Evolutionary conservation across 2,329 filamentous ascomycete species (phyloP).

Genomic region (Colletotrichum tanaceti): DNA sequence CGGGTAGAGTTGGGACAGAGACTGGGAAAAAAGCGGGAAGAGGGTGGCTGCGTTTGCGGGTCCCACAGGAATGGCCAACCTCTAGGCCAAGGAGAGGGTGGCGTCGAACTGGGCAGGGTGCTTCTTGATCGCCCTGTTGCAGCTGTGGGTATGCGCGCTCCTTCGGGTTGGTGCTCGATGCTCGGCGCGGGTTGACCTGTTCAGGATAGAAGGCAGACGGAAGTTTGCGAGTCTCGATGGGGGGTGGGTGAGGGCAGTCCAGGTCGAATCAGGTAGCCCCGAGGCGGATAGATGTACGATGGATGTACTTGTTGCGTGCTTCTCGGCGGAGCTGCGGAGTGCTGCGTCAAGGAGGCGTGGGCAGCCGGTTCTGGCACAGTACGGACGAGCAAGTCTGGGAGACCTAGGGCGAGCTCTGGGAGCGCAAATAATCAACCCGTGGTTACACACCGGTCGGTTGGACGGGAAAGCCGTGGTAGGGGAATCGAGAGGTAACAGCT

Average conservation of each 20-base stretch:
- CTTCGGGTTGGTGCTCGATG: slow-evolving; percentile 37
- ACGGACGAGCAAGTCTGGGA: slow-evolving; percentile 23
- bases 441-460: slow-evolving; percentile 42
- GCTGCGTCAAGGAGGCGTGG: slow-evolving; percentile 33
- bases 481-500: slow-evolving; percentile 44
- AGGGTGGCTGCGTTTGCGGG: slow-evolving; percentile 53
- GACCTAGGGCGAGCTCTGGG: slow-evolving; percentile 36
- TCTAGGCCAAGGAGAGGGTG: slow-evolving; percentile 34
- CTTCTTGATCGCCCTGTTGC: slow-evolving; percentile 41
- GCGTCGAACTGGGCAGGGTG: slow-evolving; percentile 32
- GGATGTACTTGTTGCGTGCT: slow-evolving; percentile 27
- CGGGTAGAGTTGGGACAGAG: slow-evolving; percentile 43
- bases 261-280: slow-evolving; percentile 35
- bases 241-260: slow-evolving; percentile 22
- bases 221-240: slow-evolving; percentile 32
- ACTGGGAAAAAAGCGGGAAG: slow-evolving; percentile 45
- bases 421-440: slow-evolving; percentile 27
- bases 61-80: slow-evolving; percentile 47
- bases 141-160: slow-evolving; percentile 40
- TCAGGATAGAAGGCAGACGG: slow-evolving; percentile 17
- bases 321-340: slow-evolving; percentile 34
- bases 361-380: slow-evolving; percentile 34
- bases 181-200: slow-evolving; percentile 33
- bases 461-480: slow-evolving; percentile 38
- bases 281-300: slow-evolving; percentile 28